phyloP scores from a whole-genome alignment of 768 basidiomycete genomes.

The Crassisporium funariophilum region DNA sequence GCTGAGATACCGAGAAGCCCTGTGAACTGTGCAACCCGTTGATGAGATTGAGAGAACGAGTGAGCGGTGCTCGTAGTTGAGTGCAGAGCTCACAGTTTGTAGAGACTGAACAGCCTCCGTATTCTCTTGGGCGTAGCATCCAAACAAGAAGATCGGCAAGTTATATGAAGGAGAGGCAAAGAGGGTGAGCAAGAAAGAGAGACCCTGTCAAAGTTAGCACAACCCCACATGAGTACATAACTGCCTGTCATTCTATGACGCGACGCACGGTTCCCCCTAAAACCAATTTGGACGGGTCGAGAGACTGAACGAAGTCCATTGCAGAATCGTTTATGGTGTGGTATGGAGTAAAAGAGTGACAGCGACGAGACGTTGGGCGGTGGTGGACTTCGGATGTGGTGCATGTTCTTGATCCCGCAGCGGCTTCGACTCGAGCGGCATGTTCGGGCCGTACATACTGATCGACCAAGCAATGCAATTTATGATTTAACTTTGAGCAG shows the following conservation, averaged over 20 bases:
- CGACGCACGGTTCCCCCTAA: slow-evolving; percentile 60
- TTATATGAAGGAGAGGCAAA: slow-evolving; percentile 72
- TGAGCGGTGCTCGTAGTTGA: background rate
- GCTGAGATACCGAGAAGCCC: slow-evolving; percentile 61
- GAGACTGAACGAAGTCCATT: slow-evolving; percentile 69
- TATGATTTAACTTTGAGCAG: background rate
- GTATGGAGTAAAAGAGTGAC: slow-evolving; percentile 13
- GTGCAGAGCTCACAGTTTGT: slow-evolving; percentile 49
- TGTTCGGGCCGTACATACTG: slow-evolving; percentile 2
- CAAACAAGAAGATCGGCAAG: slow-evolving; percentile 82
- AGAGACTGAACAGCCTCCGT: slow-evolving; percentile 64
- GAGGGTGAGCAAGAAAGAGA: slow-evolving; percentile 61
- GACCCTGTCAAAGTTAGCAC: slow-evolving; percentile 40
- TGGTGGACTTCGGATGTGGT: slow-evolving; percentile 5
- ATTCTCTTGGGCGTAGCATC: slow-evolving; percentile 70
- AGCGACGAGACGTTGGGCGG: slow-evolving; percentile 4
- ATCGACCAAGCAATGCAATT: background rate
- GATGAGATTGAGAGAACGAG: slow-evolving; percentile 2
- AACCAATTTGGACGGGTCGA: slow-evolving; percentile 74
- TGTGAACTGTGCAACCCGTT: slow-evolving; percentile 57
- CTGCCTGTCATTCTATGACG: background rate
- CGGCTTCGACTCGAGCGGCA: too few species aligned
- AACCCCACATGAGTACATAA: background rate
- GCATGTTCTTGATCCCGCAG: too few species aligned
- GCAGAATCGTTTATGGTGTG: background rate